Evolutionary conservation across 768 basidiomycete species (phyloP).

Genomic region (Naganishia antarctica): DNA sequence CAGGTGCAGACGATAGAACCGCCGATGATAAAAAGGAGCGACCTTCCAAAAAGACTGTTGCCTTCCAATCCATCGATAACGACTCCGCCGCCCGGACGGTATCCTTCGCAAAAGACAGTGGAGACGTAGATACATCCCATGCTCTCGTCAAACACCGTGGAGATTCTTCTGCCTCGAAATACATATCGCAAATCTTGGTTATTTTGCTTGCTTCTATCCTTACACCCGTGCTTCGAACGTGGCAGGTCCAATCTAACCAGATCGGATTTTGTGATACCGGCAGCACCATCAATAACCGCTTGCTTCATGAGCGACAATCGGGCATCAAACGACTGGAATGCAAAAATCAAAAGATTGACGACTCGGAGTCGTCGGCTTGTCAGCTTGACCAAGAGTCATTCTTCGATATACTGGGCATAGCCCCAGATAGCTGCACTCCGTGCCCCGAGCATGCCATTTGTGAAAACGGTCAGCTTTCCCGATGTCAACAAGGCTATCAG

Average conservation of each 20-base stretch:
- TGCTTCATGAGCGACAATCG: slow-evolving; percentile 31
- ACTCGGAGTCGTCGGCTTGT: slow-evolving; percentile 1
- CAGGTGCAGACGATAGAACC: neutral
- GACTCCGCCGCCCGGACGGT: neutral
- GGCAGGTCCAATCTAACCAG: slow-evolving; percentile 10
- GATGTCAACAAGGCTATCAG: slow-evolving; percentile 49
- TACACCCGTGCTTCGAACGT: slow-evolving; percentile 18
- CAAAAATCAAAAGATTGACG: slow-evolving; percentile 27
- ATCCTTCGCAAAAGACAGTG: neutral
- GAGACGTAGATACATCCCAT: neutral
- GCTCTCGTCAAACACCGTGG: neutral
- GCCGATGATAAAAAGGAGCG: neutral
- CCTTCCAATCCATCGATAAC: neutral
- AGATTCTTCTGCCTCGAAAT: neutral
- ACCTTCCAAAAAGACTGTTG: neutral
- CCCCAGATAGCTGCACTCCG: slow-evolving; percentile 44
- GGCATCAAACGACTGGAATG: slow-evolving; percentile 22
- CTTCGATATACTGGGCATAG: slow-evolving; percentile 40
- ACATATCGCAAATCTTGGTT: slow-evolving; percentile 31
- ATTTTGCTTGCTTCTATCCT: slow-evolving; percentile 33
- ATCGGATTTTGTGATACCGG: slow-evolving; percentile 50
- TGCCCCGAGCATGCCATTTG: slow-evolving; percentile 51
- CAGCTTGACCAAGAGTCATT: slow-evolving; percentile 34
- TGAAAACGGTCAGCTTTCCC: slow-evolving; percentile 38
- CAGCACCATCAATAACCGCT: slow-evolving; percentile 35